phyloP scores from a whole-genome alignment of 257 asterid species.

The Linaria vulgaris region DNA sequence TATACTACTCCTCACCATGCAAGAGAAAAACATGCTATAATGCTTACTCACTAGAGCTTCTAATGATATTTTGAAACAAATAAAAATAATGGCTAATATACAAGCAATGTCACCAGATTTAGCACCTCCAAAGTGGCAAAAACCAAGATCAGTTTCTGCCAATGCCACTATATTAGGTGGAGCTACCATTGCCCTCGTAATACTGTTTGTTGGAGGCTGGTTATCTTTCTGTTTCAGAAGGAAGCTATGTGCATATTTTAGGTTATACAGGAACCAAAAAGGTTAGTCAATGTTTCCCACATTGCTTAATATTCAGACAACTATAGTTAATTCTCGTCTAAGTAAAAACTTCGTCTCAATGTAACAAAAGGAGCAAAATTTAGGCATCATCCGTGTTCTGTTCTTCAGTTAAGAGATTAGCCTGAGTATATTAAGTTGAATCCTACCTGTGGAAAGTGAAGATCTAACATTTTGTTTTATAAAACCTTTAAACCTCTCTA shows the following conservation, averaged over 20 bases:
- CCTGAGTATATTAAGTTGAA: too few relatives aligned
- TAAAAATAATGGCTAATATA: constrained; percentile 12
- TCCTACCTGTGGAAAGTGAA: too few relatives aligned
- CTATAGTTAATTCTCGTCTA: not conserved
- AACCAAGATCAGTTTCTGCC: constrained; percentile 22
- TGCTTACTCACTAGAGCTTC: constrained; percentile 3
- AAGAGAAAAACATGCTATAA: constrained; percentile 2
- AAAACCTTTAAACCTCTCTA: not conserved
- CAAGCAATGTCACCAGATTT: constrained; percentile 24
- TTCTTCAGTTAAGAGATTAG: not conserved
- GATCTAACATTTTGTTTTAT: not conserved
- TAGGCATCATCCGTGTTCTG: not conserved
- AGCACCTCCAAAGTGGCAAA: constrained; percentile 21
- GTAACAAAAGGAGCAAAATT: not conserved
- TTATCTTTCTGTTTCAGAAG: constrained; percentile 48
- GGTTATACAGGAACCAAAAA: constrained; percentile 29
- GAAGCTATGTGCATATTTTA: constrained; percentile 40
- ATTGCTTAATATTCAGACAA: not conserved
- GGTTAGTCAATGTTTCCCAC: constrained; percentile 34
- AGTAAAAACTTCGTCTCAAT: too few relatives aligned
- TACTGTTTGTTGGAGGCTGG: constrained; percentile 37
- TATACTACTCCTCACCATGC: constrained; percentile 5
- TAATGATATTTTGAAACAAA: not conserved
- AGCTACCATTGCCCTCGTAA: constrained; percentile 29
- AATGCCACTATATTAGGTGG: constrained; percentile 39